phyloP scores from a whole-genome alignment of 2,329 filamentous ascomycete genomes.

The Aspergillus melleus region DNA sequence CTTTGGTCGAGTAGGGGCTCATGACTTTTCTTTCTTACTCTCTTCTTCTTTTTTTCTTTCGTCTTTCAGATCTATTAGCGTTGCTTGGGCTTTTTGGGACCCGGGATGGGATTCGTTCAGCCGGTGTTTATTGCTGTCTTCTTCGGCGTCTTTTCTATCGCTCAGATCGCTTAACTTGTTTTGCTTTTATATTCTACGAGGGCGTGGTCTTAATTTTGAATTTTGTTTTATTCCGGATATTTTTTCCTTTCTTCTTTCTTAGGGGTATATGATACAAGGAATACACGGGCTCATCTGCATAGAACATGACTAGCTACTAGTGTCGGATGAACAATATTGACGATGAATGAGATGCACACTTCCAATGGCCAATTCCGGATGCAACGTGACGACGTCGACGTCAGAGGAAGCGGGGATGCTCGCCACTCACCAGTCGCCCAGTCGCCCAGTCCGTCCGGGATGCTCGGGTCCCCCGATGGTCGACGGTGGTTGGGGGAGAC shows the following conservation, averaged over 20 bases:
- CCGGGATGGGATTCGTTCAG: neutral
- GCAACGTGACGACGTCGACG: neutral
- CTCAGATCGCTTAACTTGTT: neutral
- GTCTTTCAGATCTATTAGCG: slow-evolving; percentile 6
- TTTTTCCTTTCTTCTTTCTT: neutral
- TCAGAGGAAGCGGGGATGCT: neutral
- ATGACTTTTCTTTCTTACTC: slow-evolving; percentile 5
- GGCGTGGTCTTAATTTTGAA: neutral
- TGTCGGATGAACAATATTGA: neutral
- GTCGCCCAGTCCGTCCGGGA: neutral
- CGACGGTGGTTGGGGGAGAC: too few relatives aligned
- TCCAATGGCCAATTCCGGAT: neutral
- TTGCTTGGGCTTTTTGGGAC: neutral
- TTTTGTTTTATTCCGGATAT: neutral
- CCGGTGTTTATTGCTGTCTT: slow-evolving; percentile 5
- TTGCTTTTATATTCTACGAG: neutral
- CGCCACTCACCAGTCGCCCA: too few relatives aligned
- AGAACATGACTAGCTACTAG: neutral
- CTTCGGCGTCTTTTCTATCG: neutral
- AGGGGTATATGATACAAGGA: neutral
- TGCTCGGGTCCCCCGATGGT: neutral
- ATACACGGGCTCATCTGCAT: neutral
- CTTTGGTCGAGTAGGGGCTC: slow-evolving; percentile 50
- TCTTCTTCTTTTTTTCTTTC: slow-evolving; percentile 8
- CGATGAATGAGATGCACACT: neutral